Evolutionary conservation across 176 grass and related monocot genomes (phyloP), one percentile per base, ranked within the genome.

Genomic region (Calamus simplicifolius): DNA sequence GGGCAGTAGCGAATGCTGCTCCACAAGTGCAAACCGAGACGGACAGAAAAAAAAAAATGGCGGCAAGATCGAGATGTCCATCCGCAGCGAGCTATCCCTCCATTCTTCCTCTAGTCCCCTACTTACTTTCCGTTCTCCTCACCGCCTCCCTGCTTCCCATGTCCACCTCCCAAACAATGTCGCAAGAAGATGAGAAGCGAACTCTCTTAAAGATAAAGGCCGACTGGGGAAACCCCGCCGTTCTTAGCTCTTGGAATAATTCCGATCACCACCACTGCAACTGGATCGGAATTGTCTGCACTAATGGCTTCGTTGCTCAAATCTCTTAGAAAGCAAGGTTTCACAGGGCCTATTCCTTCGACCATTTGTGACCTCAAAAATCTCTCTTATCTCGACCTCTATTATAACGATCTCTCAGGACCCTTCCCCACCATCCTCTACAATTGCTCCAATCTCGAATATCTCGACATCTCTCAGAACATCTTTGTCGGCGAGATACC

Each of bases 391-490:
- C 86, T 96, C 55, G 64, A 90, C 58, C 80, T 96, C 64, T 73
- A 74, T 49, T 2, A 59, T 71, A 96, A 96, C 58, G 19, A 66
- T 21, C 63, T 96, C 56, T 28, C 71, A 27, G 71, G 77, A 27
- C 2, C 16, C 2, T 96, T 90, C 56, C 91, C 83, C 16, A 54
- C 72, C 6, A 4, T 25, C 25, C 86, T 96, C 52, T 87, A 68
- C 71, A 0, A 13, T 10, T 96, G 91, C 52, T 18, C 69, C 28
- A 17, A 16, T 2, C 86, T 96, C 50, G 18, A 4, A 6, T 71
- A 19, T 48, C 72, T 96, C 10, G 63, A 87, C 53, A 59, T 96
- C 52, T 79, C 86, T 29, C 54, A 72, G 51, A 96, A 96, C 65
- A 21, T 5, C 12, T 67, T 96, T 63, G 59, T 69, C 6, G 86